Conservation (phyloP, 148 eudicot species). For the Camellia lanceoleosa region DNA sequence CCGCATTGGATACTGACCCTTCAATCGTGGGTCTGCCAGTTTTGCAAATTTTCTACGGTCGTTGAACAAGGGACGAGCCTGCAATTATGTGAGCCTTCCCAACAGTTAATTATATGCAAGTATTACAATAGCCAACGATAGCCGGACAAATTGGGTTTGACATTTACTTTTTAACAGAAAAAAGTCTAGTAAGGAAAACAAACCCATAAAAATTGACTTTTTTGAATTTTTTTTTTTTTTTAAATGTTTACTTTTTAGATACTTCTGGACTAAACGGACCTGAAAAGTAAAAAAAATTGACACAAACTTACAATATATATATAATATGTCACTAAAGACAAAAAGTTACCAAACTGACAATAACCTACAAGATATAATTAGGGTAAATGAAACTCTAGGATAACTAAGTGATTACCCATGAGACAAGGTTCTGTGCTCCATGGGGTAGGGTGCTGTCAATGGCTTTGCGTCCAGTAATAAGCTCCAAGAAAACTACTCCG, state of each 20-base stretch:
- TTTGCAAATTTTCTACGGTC: conserved; percentile 64
- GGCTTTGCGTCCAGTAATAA: conserved; percentile 82
- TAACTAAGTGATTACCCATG: conserved; percentile 57
- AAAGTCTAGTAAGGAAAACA: no score
- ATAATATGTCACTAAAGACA: no score
- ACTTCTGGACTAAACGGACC: no score
- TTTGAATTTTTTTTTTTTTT: no score
- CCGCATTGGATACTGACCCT: conserved; percentile 67
- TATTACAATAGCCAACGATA: no score
- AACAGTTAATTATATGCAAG: not conserved
- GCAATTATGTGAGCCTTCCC: conserved; percentile 17
- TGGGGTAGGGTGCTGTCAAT: conserved; percentile 67
- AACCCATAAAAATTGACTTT: no score
- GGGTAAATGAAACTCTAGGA: not conserved
- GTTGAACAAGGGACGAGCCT: conserved; percentile 82
- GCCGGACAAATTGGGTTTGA: no score
- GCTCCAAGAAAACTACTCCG: conserved; percentile 84
- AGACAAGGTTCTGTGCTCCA: conserved; percentile 83
- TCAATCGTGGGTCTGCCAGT: conserved; percentile 67
- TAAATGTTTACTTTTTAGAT: no score
- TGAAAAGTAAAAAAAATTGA: no score
- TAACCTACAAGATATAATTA: not conserved
- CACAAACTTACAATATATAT: no score
- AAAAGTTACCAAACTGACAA: no score
- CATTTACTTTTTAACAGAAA: no score